Evolutionary conservation across 495 filamentous ascomycete species (phyloP), one percentile per base, ranked within the genome.

Genomic region (Clavariopsis aquatica): DNA sequence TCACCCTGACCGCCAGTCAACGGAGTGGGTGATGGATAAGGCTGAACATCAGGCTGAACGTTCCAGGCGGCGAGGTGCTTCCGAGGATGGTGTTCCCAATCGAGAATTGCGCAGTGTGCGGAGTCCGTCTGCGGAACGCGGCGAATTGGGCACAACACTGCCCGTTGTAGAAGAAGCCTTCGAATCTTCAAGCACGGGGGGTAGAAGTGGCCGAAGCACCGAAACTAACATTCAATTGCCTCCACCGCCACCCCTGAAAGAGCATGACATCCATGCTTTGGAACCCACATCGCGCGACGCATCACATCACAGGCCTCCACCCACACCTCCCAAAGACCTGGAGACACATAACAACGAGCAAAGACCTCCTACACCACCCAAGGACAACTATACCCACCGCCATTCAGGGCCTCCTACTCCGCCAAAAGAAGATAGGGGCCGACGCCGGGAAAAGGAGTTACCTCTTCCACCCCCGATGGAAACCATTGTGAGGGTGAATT

Each of bases 111-210:
- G 76, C 38, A 79, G 78, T 38, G 77, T 84, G 23, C 76, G 84
- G 52, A 82, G 79, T 72, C 80, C 77, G 43, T 79, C 61, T 64
- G 77, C 76, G 2, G 88, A 92, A 53, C 78, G 83, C 46, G 83
- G 81, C 13, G 70, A 80, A 13, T 80, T 81, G 26, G 84, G 86
- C 12, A 81, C 87, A 28, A 87, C 90, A 24, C 76, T 98, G n/a
- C 94, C 94, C 1, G 88, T 97, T 52, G 91, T 98, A 8, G 92
- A 96, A 58, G 94, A 98, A 78, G 88, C 87, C 26, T 89, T 87
- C 13, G 94, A 97, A 75, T 89, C 84, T 19, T 84, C 82, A 3
- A 93, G 89, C 58, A 85, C 87, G 20, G 85, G 87, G 2, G 83
- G 84, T 49, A 79, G 76, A 55, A 84, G 81, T 57, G 70, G 76